Base-by-base conservation (phyloP, 1,284 basidiomycete genomes). In the Hemileia vastatrix region DNA sequence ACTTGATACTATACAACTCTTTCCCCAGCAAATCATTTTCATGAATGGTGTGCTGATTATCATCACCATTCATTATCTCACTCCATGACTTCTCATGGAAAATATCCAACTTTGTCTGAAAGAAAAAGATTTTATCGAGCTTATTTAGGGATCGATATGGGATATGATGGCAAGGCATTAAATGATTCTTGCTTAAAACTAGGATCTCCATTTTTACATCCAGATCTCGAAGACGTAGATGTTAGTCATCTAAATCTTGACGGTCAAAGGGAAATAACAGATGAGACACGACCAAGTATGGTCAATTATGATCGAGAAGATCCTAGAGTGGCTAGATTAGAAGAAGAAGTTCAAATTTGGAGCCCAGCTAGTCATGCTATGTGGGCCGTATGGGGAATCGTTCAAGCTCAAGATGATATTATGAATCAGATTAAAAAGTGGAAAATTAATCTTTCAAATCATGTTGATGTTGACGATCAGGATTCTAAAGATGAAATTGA, bases 331-430 rank as follows among this genome's bases (percentile, higher is more conserved):
- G 57, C 57, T 15, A 69, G 70, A 27, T 77, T 95, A 49, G 90
- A 93, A 66, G 77, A 80, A 40, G 87, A 92, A 75, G 87, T 93
- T 45, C 80, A 78, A 45, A 79, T 83, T 4, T 96, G 92, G 92
- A 86, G 86, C 68, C 87, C 91, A 13, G 86, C 88, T 3, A 86
- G 86, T 24, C 88, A 91, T 70, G 88, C 83, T 5, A 85, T 87
- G 82, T 96, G 92, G 90, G 83, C 86, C 6, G 78, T 95, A 33
- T 96, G 92, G 92, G 90, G 88, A 2, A 80, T 95, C 64, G 84
- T 95, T 8, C 90, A 93, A 76, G 90, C 88, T 1, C 83, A 84
- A 67, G 90, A 92, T 70, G 84, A 87, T 70, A 72, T 93, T 33
- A 47, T 68, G n/a, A 33, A 52, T 27, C 33, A 54, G n/a, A 36